These are phyloP conservation scores for Nemophila menziesii DNA, from an alignment of 257 asterid genomes.

Conservation along the genomic window DNA sequence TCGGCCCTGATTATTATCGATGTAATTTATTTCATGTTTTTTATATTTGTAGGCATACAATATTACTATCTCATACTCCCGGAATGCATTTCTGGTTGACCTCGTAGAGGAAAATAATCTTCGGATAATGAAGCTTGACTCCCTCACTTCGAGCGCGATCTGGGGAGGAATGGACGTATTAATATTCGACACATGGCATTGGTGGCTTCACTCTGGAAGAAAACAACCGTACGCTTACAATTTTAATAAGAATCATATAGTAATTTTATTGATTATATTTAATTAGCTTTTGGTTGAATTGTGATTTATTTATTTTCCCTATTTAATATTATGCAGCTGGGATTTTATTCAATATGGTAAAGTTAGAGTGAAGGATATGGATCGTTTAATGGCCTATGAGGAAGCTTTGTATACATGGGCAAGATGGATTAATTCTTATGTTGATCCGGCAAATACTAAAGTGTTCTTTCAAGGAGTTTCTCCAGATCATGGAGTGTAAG, in stretches of 20 bases:
- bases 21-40: conserved; percentile 9
- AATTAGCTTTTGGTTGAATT: too few species aligned
- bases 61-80: conserved; percentile 19
- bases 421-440: conserved; percentile 34
- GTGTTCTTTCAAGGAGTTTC: conserved; percentile 54
- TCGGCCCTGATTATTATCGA: too few species aligned
- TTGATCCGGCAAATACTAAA: conserved; percentile 22
- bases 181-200: conserved; percentile 28
- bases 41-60: conserved; percentile 19
- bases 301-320: too few species aligned
- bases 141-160: conserved; percentile 14
- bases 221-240: conserved; percentile 23
- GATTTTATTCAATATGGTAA: conserved; percentile 38
- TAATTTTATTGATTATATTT: not conserved
- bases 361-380: conserved; percentile 5
- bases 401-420: conserved; percentile 46
- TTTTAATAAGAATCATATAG: not conserved
- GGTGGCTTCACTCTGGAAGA: conserved; percentile 28
- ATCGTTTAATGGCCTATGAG: conserved; percentile 21
- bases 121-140: conserved; percentile 26
- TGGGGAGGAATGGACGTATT: conserved; percentile 20
- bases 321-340: conserved; percentile 4
- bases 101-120: conserved; percentile 6
- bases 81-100: conserved; percentile 31
- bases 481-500: conserved; percentile 49